Percentiles rank a stretch among this genome's conserved stretches.
Evolutionary conservation across 2,329 filamentous ascomycete genomes (phyloP).

Genomic region (Tolypocladium ovalisporum): DNA sequence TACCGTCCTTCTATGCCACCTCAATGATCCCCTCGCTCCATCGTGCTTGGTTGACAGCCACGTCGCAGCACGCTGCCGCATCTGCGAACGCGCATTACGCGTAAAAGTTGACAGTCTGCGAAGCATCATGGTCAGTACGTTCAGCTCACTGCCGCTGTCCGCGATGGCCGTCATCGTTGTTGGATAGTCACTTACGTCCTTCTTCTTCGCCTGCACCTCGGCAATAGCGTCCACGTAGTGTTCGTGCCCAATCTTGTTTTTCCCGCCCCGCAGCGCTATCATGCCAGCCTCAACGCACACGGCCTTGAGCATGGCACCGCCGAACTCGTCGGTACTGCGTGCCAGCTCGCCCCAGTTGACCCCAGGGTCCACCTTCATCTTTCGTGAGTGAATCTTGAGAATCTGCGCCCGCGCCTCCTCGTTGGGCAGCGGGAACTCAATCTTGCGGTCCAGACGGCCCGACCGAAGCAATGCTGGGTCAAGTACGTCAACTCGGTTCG

Average conservation of each 20-base stretch:
- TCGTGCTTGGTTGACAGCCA: neutral
- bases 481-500: slow-evolving; percentile 87
- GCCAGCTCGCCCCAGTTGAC: slow-evolving; percentile 97
- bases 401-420: slow-evolving; percentile 97
- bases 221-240: slow-evolving; percentile 98
- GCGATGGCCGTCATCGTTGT: neutral
- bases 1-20: neutral
- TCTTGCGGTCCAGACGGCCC: slow-evolving; percentile 89
- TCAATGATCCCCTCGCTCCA: neutral
- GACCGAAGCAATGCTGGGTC: slow-evolving; percentile 87
- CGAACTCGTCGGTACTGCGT: slow-evolving; percentile 95
- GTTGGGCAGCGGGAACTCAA: slow-evolving; percentile 95
- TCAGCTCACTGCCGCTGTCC: neutral
- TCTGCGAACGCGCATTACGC: slow-evolving; percentile 22
- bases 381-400: slow-evolving; percentile 90
- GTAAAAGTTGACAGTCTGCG: slow-evolving; percentile 47
- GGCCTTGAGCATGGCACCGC: slow-evolving; percentile 93
- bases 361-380: slow-evolving; percentile 89
- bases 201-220: slow-evolving; percentile 94
- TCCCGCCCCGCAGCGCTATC: slow-evolving; percentile 90
- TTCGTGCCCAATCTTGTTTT: slow-evolving; percentile 95
- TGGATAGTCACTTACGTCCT: slow-evolving; percentile 49
- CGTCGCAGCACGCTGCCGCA: neutral
- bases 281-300: slow-evolving; percentile 98
- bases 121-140: neutral